These are phyloP conservation scores for Exophiala bonariae DNA, from an alignment of 2,329 filamentous ascomycete genomes.

Conservation along the genomic window DNA sequence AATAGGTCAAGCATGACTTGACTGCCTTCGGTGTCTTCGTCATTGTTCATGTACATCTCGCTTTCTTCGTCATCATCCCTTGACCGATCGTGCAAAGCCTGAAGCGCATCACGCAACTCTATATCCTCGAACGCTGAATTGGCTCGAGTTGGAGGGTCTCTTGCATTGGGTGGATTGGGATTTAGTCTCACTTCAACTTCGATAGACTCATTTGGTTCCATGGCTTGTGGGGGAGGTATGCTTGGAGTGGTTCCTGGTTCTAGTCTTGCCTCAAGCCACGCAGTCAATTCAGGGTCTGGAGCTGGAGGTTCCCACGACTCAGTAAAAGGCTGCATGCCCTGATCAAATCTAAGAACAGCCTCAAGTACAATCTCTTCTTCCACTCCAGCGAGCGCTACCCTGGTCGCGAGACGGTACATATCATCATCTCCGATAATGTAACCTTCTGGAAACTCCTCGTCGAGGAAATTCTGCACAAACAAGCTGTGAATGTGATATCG, in stretches of 20 bases:
- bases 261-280: too few relatives aligned
- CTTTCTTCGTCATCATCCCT: conserved; percentile 46
- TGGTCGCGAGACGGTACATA: conserved; percentile 11
- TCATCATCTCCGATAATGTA: conserved; percentile 26
- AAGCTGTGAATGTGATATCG: conserved; percentile 22
- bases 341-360: conserved; percentile 14
- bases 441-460: conserved; percentile 24
- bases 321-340: conserved; percentile 4
- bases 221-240: not conserved
- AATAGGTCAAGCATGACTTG: conserved; percentile 83
- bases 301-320: conserved; percentile 13
- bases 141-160: conserved; percentile 2
- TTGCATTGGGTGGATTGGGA: not conserved
- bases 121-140: conserved; percentile 16
- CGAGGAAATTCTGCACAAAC: conserved; percentile 25
- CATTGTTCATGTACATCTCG: conserved; percentile 42
- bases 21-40: conserved; percentile 49
- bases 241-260: not conserved
- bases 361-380: conserved; percentile 10
- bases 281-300: too few relatives aligned
- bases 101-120: conserved; percentile 15
- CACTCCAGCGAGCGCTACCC: conserved; percentile 9
- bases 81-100: conserved; percentile 32
- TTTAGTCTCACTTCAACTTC: not conserved
- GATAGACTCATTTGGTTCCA: not conserved